Base-by-base conservation (phyloP, 2,329 filamentous ascomycete genomes). In the Drechmeria coniospora region DNA sequence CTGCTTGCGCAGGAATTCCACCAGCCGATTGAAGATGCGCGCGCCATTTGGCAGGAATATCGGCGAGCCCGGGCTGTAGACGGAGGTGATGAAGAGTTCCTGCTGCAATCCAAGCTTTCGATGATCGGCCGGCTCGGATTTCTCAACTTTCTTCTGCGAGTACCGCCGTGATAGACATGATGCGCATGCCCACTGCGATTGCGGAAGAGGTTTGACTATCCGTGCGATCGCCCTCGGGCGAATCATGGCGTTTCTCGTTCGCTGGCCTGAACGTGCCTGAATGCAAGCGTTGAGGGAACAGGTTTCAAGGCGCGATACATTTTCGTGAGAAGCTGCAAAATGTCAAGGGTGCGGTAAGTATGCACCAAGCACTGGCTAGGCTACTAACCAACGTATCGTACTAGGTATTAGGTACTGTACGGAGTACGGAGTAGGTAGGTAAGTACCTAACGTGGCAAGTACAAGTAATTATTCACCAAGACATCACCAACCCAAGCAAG, bases 11-110 rank as follows among this genome's bases (percentile, higher is more conserved):
- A 92, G 63, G 46, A 90, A 92, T 23, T 76, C 66, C 33, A 83
- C 71, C 14, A 92, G 69, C 30, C 81, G 78, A 47, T 90, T 86
- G 59, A 92, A 84, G 40, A 92, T 70, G 32, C 74, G 73, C 1
- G 83, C 67, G 37, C 84, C 84, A 46, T 82, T 77, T 14, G 83
- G 83, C 5, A 86, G 65, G 43, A 92, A 82, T 8, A 92, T 73
- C 3, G 83, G 82, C 11, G 82, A 90, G 2, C 83, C 83, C 3
- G 84, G 82, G 43, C 80, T 90, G 50, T 84, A 86, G 21, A 67
- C 50, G 2, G 81, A 84, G 10, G 70, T 81, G 21, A 73, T 80
- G 51, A 90, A 92, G 21, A 92, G 69, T 40, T 79, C 71, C 42
- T 90, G 81, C 33, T 72, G 61, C 27, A 67, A 40, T 26, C 63